Base-by-base conservation (phyloP, 257 asterid genomes). In the Nicotiana attenuata region DNA sequence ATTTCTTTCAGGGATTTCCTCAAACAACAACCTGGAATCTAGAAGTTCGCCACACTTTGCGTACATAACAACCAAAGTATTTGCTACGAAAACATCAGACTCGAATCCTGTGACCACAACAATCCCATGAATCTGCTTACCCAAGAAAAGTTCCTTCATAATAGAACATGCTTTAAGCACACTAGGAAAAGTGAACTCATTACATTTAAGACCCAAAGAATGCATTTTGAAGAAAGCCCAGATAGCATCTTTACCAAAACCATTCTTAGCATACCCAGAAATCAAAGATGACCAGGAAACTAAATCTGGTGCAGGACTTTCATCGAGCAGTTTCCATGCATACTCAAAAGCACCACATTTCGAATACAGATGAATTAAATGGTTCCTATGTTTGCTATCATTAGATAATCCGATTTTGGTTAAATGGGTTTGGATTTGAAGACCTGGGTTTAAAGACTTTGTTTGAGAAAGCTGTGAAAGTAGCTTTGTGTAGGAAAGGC, bases 251-350 rank as follows among this genome's bases (percentile, higher is more conserved):
- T 80, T 57, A 7, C 76, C 82, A 22, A 59, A 41, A 41, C 13
- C 50, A 41, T 9, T 41, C 50, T 41, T 41, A 41, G 82, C 45
- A 64, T 80, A 80, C 17, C 82, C 82, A 64, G 76, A 80, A 17
- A 80, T 64, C 60, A 80, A 60, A 45, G 82, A 61, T 16, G 82
- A 80, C 82, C 76, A 80, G 45, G 76, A 47, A 26, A 80, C 82
- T 38, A 80, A 61, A 65, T 80, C 82, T 80, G 82, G 82, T 20
- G 63, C 64, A 26, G 82, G 76, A 80, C 47, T 63, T 80, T 80
- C 82, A 6, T 63, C 82, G 10, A 80, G 10, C 76, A 80, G 76
- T 29, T 80, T 80, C 35, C 33, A 73, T 19, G 82, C 82, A 41
- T 38, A 47, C 24, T 29, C 60, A 24, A 63, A 63, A 24, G 1